A percentile compares a stretch with the other conserved stretches of the same genome.
Conservation (phyloP, 768 basidiomycete genomes). For the Collybiopsis luxurians region DNA sequence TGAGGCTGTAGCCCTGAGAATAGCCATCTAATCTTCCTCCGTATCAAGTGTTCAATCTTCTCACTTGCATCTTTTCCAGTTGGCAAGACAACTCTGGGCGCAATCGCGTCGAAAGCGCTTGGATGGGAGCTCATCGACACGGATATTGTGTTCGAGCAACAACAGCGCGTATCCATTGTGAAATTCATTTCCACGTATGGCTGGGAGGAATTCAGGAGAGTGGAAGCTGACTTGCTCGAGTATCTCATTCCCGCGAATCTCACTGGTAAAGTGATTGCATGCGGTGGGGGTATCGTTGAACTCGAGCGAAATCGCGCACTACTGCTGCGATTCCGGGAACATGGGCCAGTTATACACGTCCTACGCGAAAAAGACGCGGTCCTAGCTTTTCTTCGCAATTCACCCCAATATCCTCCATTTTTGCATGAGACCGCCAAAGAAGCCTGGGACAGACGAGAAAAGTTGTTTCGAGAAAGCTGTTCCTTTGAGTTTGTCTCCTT, state of each 20-base stretch:
- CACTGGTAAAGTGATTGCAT: constrained; percentile 61
- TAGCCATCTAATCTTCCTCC: not conserved
- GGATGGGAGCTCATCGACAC: constrained; percentile 64
- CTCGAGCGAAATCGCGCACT: constrained; percentile 58
- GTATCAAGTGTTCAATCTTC: not conserved
- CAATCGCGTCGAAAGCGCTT: constrained; percentile 56
- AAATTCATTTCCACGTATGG: constrained; percentile 60
- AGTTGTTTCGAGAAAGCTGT: constrained; percentile 64
- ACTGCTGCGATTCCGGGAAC: constrained; percentile 46
- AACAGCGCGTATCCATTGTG: constrained; percentile 44
- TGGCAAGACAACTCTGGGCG: constrained; percentile 74
- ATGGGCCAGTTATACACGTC: constrained; percentile 70
- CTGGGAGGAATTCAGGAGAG: constrained; percentile 69
- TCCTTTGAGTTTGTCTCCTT: constrained; percentile 68
- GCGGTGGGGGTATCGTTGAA: constrained; percentile 79
- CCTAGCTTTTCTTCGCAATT: constrained; percentile 54
- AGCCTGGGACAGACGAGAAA: constrained; percentile 59
- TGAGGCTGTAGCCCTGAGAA: not conserved
- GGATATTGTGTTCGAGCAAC: constrained; percentile 54
- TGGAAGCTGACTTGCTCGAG: constrained; percentile 59
- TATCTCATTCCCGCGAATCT: constrained; percentile 50
- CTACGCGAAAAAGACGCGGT: constrained; percentile 69
- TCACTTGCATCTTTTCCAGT: constrained; percentile 21
- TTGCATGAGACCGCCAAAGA: constrained; percentile 68
- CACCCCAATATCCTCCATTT: constrained; percentile 58